A percentile compares a stretch with the other conserved stretches of the same genome.
Conservation (phyloP, 441 rosid genomes). For the Brassica balearica region DNA sequence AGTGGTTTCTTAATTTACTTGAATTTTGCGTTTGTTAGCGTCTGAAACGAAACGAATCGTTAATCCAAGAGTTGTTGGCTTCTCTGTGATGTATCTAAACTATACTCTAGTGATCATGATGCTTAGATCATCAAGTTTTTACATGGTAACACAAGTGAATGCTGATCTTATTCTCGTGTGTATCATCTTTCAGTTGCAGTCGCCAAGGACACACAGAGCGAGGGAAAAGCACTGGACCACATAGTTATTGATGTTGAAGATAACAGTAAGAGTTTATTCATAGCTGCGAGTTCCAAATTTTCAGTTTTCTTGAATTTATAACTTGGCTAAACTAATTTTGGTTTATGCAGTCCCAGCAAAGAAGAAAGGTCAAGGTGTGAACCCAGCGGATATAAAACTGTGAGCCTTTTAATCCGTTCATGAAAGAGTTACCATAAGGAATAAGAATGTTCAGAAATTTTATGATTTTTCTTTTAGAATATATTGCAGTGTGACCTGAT, state of each 20-base stretch:
- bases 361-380: conserved; percentile 32
- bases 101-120: conserved; percentile 2
- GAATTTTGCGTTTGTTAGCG: neutral
- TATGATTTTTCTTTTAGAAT: conserved; percentile 26
- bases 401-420: too few species aligned
- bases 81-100: conserved; percentile 12
- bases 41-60: neutral
- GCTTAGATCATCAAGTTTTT: conserved; percentile 1
- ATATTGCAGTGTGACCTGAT: conserved; percentile 52
- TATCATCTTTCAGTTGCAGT: conserved; percentile 30
- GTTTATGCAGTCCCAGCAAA: conserved; percentile 21
- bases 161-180: neutral
- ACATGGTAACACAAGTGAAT: neutral
- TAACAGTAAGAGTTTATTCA: conserved; percentile 21
- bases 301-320: too few species aligned
- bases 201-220: neutral
- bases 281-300: too few species aligned
- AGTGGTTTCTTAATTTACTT: neutral
- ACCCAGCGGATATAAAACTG: conserved; percentile 16
- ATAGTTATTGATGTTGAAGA: conserved; percentile 39
- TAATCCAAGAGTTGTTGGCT: conserved; percentile 17
- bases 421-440: conserved; percentile 4
- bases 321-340: neutral
- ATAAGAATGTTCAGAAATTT: conserved; percentile 9
- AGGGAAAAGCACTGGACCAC: conserved; percentile 15